Evolutionary conservation across 371 early-diverging fungal genomes (phyloP), one percentile per base, ranked within the genome.

Genomic region (Mortierella polycephala): DNA sequence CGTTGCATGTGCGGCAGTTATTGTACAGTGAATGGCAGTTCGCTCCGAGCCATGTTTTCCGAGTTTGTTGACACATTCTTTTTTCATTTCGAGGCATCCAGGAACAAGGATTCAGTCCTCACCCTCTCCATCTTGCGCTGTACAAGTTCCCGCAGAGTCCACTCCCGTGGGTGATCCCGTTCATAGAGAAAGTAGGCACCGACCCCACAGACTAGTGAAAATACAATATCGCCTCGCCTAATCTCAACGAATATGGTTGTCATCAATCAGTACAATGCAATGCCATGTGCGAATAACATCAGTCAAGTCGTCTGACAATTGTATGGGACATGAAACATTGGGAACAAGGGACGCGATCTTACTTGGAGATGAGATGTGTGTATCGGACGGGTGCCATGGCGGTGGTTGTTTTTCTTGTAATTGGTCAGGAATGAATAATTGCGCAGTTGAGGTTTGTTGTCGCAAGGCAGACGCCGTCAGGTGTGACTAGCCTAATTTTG

Each of bases 121-220:
- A 72, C 62, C 46, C 79, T 64, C 20, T 77, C 66, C 5, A 66
- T 18, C 62, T 77, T 77, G 23, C 79, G 69, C 61, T 72, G 69
- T 8, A 69, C 69, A n/a, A 77, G 73, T n/a, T 72, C 72, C 52
- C 50, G 64, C 20, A 77, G 69, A 14, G 72, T 77, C 72, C 79
- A 77, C 42, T 77, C 79, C 42, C 72, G 52, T 5, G 79, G 79
- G 40, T 77, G 79, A 41, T 77, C 79, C 3, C 66, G 72, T 40
- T 77, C 79, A n/a, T 77, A 77, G 11, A 72, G 69, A 68, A 77
- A 77, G 51, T 77, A 77, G 42, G 79, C 79, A 21, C 72, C 79
- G n/a, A 77, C 39, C 14, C 79, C 79, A 14, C 79, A 77, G 39
- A 44, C 73, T 11, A 77, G 16, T 16, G 79, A 77, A 55, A 77